Base-by-base conservation (phyloP, 2,329 filamentous ascomycete species). In the Tolypocladium album region DNA sequence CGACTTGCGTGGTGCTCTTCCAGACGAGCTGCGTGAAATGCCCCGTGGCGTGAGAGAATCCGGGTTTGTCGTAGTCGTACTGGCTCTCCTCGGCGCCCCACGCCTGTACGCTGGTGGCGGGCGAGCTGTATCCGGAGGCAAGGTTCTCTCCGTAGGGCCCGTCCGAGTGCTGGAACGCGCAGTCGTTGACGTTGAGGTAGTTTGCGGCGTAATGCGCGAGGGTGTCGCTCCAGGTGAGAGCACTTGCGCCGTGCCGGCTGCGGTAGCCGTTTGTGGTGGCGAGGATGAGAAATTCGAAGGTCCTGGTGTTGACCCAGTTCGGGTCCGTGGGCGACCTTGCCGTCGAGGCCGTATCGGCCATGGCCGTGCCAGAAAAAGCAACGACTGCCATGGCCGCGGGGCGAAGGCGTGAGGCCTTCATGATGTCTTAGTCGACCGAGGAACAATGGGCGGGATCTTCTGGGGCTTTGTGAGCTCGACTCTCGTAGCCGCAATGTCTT, bases 11-110 rank as follows among this genome's bases (percentile, higher is more conserved):
- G 1, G 85, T 88, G 31, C 75, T 71, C 70, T 81, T 83, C 88
- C 88, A 90, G 7, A 90, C 87, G 8, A 90, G 71, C 75, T 90
- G 87, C 1, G 87, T 88, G 66, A 90, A 90, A 69, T 90, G 87
- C 0, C 87, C 88, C 22, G 87, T 88, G 40, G 74, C 70, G 64
- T 85, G 76, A 11, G 67, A 74, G 67, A 88, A 90, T 0, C 79
- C 79, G 0, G 80, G 80, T 1, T 79, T 68, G 2, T 68, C 64
- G 69, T 82, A 92, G 65, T 87, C 72, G 68, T 90, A 92, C 7
- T 75, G 61, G 0, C 70, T 66, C 13, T 82, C 61, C 68, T 75
- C 73, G 64, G 79, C 68, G 22, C 83, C 88, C 88, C 88, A 92
- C 1, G 79, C 82, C 53, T 83, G 80, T n/a, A 92, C 76, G 57